A percentile compares a stretch with the other conserved stretches of the same genome.
Evolutionary conservation across 306 rosid species (phyloP).

Genomic region (Canavalia ensiformis): DNA sequence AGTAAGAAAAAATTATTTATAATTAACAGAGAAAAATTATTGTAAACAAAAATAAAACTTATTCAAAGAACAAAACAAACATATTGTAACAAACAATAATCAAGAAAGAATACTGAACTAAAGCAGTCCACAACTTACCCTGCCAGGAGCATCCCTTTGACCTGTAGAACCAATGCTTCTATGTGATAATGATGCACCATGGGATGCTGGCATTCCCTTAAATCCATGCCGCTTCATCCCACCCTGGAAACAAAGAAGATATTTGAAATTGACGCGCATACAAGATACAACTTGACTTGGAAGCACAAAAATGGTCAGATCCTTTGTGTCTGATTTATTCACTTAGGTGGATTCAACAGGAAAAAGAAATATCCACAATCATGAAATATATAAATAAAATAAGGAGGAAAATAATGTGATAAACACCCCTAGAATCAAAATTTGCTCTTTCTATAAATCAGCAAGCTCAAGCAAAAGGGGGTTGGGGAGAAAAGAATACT

Average conservation of each 20-base stretch:
- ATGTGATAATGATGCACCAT: constrained; percentile 77
- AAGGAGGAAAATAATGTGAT: neutral
- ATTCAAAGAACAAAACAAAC: neutral
- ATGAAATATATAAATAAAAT: constrained; percentile 5
- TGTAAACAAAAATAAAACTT: constrained; percentile 26
- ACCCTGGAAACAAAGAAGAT: constrained; percentile 65
- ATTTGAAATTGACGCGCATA: constrained; percentile 19
- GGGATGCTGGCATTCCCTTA: constrained; percentile 78
- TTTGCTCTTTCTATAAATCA: neutral
- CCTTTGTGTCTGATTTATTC: neutral
- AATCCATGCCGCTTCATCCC: constrained; percentile 66
- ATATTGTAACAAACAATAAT: constrained; percentile 30
- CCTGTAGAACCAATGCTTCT: constrained; percentile 82
- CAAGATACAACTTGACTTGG: neutral
- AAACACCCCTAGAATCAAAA: constrained; percentile 13
- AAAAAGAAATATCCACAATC: constrained; percentile 12
- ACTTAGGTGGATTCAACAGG: constrained; percentile 23
- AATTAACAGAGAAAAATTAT: constrained; percentile 11
- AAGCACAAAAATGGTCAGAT: constrained; percentile 1
- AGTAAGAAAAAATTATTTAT: constrained; percentile 25
- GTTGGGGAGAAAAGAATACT: neutral
- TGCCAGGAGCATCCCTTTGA: constrained; percentile 77
- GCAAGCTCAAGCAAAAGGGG: constrained; percentile 3
- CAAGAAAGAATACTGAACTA: constrained; percentile 3
- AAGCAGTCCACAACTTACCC: constrained; percentile 56